Conservation (phyloP, 495 filamentous ascomycete species). For the Talaromyces stipitatus region DNA sequence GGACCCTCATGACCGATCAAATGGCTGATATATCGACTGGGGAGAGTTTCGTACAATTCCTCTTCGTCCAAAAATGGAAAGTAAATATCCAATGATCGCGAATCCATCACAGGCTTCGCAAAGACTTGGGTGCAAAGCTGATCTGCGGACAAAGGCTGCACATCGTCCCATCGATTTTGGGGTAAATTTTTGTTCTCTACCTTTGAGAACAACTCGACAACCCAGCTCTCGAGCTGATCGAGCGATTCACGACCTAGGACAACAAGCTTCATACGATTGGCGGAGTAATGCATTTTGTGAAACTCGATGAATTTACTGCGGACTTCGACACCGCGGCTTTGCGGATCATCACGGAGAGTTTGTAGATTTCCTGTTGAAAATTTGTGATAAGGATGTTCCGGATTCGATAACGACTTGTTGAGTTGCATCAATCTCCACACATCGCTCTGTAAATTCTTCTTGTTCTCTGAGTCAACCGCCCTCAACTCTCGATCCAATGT, state of each 20-base stretch:
- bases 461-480: slow-evolving; percentile 97
- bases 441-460: slow-evolving; percentile 98
- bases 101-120: slow-evolving; percentile 95
- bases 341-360: slow-evolving; percentile 78
- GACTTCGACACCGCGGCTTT: slow-evolving; percentile 76
- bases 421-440: slow-evolving; percentile 89
- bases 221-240: slow-evolving; percentile 85
- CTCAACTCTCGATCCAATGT: slow-evolving; percentile 86
- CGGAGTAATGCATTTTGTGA: slow-evolving; percentile 84
- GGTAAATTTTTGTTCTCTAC: slow-evolving; percentile 80
- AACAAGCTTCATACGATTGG: slow-evolving; percentile 93
- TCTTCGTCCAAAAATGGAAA: slow-evolving; percentile 93
- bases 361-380: slow-evolving; percentile 94
- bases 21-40: slow-evolving; percentile 85
- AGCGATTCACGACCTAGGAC: slow-evolving; percentile 83
- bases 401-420: slow-evolving; percentile 83
- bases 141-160: slow-evolving; percentile 57
- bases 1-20: slow-evolving; percentile 95
- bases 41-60: slow-evolving; percentile 69
- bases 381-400: slow-evolving; percentile 86
- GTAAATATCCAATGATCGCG: slow-evolving; percentile 70
- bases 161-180: slow-evolving; percentile 72
- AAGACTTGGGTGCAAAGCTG: slow-evolving; percentile 76
- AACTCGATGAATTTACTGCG: slow-evolving; percentile 93
- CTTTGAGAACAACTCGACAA: slow-evolving; percentile 72